A percentile compares a stretch with the other conserved stretches of the same genome.
Conservation (phyloP, 805 yeast genomes). For the Zygosaccharomyces rouxii region DNA sequence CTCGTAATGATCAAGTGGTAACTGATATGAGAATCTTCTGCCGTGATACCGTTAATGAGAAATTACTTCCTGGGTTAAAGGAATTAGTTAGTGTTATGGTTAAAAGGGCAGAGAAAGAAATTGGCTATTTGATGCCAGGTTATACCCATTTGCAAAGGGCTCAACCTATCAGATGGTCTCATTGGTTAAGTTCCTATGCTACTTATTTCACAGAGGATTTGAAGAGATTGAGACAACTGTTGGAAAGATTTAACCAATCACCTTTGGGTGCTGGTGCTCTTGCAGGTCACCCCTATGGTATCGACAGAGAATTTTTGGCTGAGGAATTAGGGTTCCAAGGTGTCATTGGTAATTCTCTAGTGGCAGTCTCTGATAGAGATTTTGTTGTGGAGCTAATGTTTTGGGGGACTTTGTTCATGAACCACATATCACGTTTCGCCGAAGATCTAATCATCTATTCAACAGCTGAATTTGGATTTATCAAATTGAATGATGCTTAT, state of each 20-base stretch:
- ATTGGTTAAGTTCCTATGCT: slow-evolving; percentile 92
- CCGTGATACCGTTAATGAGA: slow-evolving; percentile 62
- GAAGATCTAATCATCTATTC: slow-evolving; percentile 96
- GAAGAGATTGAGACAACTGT: slow-evolving; percentile 75
- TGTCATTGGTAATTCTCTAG: slow-evolving; percentile 89
- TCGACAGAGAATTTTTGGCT: slow-evolving; percentile 89
- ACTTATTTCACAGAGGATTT: slow-evolving; percentile 91
- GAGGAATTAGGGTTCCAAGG: slow-evolving; percentile 71
- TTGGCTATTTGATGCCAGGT: slow-evolving; percentile 95
- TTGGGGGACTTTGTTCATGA: slow-evolving; percentile 93
- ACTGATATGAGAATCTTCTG: slow-evolving; percentile 97
- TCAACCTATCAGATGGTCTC: slow-evolving; percentile 99
- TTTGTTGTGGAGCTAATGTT: slow-evolving; percentile 93
- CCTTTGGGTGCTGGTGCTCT: slow-evolving; percentile 98
- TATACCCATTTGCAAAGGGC: slow-evolving; percentile 98
- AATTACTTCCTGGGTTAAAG: slow-evolving; percentile 52
- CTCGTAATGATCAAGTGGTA: slow-evolving; percentile 97
- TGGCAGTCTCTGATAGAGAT: slow-evolving; percentile 98
- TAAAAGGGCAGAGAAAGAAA: slow-evolving; percentile 76
- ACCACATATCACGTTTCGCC: slow-evolving; percentile 88
- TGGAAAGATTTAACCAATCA: slow-evolving; percentile 75
- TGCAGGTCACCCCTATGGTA: slow-evolving; percentile 99
- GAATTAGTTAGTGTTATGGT: slow-evolving; percentile 63
- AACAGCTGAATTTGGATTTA: slow-evolving; percentile 94
- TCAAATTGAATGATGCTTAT: slow-evolving; percentile 92